Conservation (phyloP, 2,329 filamentous ascomycete genomes). For the Neonectria hederae region DNA sequence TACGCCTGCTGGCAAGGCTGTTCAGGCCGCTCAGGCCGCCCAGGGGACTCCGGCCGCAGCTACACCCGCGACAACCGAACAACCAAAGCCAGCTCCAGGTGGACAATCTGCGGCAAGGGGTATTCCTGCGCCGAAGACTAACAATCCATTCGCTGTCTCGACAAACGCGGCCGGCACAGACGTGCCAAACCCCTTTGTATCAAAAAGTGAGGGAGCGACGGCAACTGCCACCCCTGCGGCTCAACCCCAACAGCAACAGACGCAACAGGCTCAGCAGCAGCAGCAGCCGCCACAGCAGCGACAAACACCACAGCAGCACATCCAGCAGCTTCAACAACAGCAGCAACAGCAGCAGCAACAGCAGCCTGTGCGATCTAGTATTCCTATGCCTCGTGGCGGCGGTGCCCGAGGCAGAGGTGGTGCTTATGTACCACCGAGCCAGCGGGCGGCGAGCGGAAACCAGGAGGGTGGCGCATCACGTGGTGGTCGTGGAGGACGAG, state of each 20-base stretch:
- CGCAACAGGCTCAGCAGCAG: constrained; percentile 24
- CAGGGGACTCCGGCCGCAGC: constrained; percentile 25
- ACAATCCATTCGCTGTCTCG: constrained; percentile 48
- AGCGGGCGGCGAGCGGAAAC: constrained; percentile 47
- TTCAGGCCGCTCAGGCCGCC: constrained; percentile 22
- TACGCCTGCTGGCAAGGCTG: constrained; percentile 29
- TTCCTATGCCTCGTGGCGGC: constrained; percentile 55
- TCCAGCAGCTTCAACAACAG: constrained; percentile 19
- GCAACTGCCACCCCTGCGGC: constrained; percentile 28
- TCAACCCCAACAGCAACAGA: constrained; percentile 31
- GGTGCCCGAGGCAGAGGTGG: constrained; percentile 52
- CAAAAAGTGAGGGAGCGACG: constrained; percentile 32
- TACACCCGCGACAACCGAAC: constrained; percentile 27
- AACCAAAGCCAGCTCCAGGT: constrained; percentile 27
- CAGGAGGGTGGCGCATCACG: constrained; percentile 48
- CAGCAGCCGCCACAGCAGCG: constrained; percentile 34
- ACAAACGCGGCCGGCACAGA: constrained; percentile 25
- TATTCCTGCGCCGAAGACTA: constrained; percentile 36
- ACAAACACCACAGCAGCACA: constrained; percentile 22
- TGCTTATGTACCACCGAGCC: constrained; percentile 50
- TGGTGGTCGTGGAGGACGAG: constrained; percentile 52
- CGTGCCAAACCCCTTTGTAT: constrained; percentile 44
- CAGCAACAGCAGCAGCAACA: constrained; percentile 33
- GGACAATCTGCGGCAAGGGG: constrained; percentile 30
- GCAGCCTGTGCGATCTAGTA: constrained; percentile 45